Evolutionary conservation across 177 flowering plant genomes (phyloP), one percentile per base, ranked within the genome.

Genomic region (Vitis hybrid): DNA sequence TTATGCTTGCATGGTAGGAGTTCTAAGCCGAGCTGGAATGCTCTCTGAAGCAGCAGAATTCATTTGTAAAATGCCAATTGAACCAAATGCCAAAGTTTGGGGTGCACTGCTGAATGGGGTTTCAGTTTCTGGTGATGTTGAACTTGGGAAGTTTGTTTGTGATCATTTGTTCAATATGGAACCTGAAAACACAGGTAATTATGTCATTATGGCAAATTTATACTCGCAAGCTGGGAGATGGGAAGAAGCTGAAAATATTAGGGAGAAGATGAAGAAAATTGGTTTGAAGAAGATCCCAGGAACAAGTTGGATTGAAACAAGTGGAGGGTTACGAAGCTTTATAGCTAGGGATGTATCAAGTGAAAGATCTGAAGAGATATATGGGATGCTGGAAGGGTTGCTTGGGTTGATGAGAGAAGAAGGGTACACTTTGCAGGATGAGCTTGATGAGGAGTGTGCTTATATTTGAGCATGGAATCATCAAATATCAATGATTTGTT

Each of bases 1-100:
- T 67, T 88, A 88, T 87, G 94, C 98, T 70, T 94, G 98, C 80
- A 81, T 91, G 81, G 94, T 86, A 14, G 91, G 82, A 57, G 92
- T 80, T 71, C 79, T 94, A 40, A 82, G 87, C 75, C 87, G 91
- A 51, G 96, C 93, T 0, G 88, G 90, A 57, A 85, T 70, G 83
- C 86, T 90, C 62, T 68, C 83, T 51, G 96, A 90, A 78, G 98
- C 94, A 13, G 72, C 64, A 2, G 78, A 87, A 3, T 86, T 91
- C 58, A 74, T 94, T n/a, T 78, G 77, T 52, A 78, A 78, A 72
- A 86, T 90, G 94, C 91, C 91, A 19, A 65, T 87, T 49, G 84
- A 88, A 69, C 92, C 97, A 24, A 86, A 66, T 75, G 88, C 93
- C 6, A 85, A 82, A 74, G 88, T 87, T 68, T 92, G 97, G 97